Percentiles rank a stretch among this genome's conserved stretches.
Conservation (phyloP, 1,284 basidiomycete species). For the Erythrobasidium hasegawianum region DNA sequence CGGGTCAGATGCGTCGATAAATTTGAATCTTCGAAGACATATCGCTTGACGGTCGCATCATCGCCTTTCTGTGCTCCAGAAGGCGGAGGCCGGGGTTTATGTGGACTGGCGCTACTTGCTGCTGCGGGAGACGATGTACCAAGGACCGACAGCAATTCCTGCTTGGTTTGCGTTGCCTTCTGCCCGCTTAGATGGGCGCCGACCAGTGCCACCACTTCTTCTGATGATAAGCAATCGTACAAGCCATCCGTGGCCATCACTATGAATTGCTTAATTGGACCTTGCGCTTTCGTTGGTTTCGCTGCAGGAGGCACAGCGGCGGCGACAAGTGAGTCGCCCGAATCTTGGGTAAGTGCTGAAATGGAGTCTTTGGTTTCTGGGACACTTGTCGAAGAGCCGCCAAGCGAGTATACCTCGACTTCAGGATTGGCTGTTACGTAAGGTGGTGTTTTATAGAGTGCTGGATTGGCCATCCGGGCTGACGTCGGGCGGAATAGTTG, state of each 20-base stretch:
- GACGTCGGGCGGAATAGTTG: conserved; percentile 46
- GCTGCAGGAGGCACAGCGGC: neutral
- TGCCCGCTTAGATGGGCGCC: conserved; percentile 74
- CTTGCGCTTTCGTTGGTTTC: neutral
- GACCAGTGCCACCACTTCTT: conserved; percentile 87
- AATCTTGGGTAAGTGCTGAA: neutral
- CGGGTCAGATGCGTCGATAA: conserved; percentile 83
- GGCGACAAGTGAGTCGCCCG: neutral
- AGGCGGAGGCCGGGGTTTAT: conserved; percentile 30
- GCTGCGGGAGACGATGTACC: neutral
- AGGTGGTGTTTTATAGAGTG: conserved; percentile 70
- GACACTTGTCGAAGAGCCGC: neutral
- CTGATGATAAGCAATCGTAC: conserved; percentile 84
- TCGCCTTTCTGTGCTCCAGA: conserved; percentile 1
- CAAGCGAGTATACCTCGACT: conserved; percentile 57
- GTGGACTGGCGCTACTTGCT: conserved; percentile 22
- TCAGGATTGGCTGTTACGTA: conserved; percentile 90
- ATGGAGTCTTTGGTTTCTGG: neutral
- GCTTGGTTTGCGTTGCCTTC: conserved; percentile 48
- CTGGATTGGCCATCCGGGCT: conserved; percentile 36
- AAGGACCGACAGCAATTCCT: conserved; percentile 5
- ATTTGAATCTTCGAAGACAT: conserved; percentile 83
- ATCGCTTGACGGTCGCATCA: conserved; percentile 49
- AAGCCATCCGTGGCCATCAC: conserved; percentile 86
- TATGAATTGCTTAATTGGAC: conserved; percentile 58